Evolutionary conservation across 2,329 filamentous ascomycete genomes (phyloP).

Genomic region (Venturia aucupariae): DNA sequence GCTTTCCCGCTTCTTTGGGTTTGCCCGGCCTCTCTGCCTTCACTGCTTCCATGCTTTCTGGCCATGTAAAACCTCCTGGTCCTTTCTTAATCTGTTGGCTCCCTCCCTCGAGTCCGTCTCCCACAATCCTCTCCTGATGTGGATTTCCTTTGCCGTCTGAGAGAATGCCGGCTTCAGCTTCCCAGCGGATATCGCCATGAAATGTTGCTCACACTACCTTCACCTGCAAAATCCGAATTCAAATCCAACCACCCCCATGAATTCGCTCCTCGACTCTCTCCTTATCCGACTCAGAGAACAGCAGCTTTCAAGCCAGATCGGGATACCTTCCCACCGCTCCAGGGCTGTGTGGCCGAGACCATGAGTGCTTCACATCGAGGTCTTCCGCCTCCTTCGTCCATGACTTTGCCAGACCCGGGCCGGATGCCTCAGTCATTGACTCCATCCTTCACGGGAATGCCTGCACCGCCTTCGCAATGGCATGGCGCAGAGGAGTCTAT

Average conservation of each 20-base stretch:
- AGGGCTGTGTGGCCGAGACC: constrained; percentile 13
- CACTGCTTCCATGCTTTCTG: not conserved
- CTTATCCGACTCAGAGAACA: constrained; percentile 7
- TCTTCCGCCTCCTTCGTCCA: constrained; percentile 43
- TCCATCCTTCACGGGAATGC: constrained; percentile 30
- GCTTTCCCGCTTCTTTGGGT: constrained; percentile 12
- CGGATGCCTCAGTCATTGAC: constrained; percentile 26
- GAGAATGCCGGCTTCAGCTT: not conserved
- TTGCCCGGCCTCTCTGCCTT: not conserved
- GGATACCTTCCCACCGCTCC: constrained; percentile 12
- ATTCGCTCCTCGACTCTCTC: constrained; percentile 6
- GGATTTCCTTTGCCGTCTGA: not conserved
- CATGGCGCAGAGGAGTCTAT: constrained; percentile 43
- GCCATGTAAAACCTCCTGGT: constrained; percentile 11
- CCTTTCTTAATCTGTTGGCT: constrained; percentile 3
- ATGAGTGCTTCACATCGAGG: constrained; percentile 46
- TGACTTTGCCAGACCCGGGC: constrained; percentile 41
- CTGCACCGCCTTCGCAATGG: constrained; percentile 38
- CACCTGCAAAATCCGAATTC: constrained; percentile 12
- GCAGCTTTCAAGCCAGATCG: constrained; percentile 10
- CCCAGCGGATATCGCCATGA: not conserved
- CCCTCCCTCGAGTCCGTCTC: too few relatives aligned
- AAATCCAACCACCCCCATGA: constrained; percentile 14
- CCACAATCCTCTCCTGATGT: not conserved
- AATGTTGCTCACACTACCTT: constrained; percentile 15